These are phyloP conservation scores for Candida neerlandica DNA, from an alignment of 1,139 yeast species.

Conservation along the genomic window DNA sequence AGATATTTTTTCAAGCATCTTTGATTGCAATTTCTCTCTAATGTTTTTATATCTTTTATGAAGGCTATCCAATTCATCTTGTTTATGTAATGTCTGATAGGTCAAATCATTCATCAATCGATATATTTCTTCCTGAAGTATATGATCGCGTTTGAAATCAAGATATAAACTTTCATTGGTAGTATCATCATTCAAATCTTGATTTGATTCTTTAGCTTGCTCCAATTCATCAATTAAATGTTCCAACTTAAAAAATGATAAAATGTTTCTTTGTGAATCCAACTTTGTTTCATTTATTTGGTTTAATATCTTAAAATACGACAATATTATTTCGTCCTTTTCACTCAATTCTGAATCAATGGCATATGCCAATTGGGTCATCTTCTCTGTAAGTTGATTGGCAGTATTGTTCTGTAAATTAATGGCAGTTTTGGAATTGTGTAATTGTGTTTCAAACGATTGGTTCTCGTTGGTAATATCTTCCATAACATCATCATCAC, in stretches of 20 bases:
- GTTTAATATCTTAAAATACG: constrained; percentile 32
- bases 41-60: constrained; percentile 20
- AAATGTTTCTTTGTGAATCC: constrained; percentile 35
- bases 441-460: constrained; percentile 43
- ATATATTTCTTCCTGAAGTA: constrained; percentile 47
- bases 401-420: constrained; percentile 39
- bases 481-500: constrained; percentile 11
- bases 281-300: constrained; percentile 31
- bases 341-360: constrained; percentile 45
- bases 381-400: constrained; percentile 40
- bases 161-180: constrained; percentile 14
- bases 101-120: constrained; percentile 44
- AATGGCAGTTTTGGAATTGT: constrained; percentile 41
- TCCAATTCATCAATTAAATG: constrained; percentile 28
- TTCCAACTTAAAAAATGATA: constrained; percentile 42
- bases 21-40: constrained; percentile 17
- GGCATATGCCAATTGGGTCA: constrained; percentile 42
- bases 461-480: constrained; percentile 23
- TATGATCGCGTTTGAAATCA: constrained; percentile 31
- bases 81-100: constrained; percentile 37
- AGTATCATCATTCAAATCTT: constrained; percentile 14
- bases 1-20: neutral
- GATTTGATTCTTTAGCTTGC: constrained; percentile 9
- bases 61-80: constrained; percentile 31
- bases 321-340: constrained; percentile 37